Percentiles rank a stretch among this genome's conserved stretches.
These are phyloP conservation scores for Thermothielavioides terrestris DNA, from an alignment of 495 filamentous ascomycete genomes.

Conservation along the genomic window DNA sequence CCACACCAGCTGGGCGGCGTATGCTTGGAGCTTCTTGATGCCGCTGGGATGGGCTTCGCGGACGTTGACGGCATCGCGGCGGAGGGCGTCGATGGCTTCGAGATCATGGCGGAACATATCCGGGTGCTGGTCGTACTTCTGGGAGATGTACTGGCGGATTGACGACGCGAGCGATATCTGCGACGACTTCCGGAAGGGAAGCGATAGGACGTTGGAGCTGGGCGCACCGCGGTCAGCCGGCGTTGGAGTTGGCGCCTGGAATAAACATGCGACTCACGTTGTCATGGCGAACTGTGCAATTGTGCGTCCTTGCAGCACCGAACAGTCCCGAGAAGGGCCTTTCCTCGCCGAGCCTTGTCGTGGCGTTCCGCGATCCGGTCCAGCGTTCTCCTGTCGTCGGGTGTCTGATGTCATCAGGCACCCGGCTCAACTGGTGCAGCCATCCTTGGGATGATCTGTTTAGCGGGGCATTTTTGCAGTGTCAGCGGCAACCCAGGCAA, in stretches of 20 bases:
- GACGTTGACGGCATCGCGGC: slow-evolving; percentile 74
- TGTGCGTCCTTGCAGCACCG: not conserved
- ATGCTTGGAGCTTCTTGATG: slow-evolving; percentile 73
- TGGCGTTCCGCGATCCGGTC: not conserved
- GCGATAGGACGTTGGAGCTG: slow-evolving; percentile 40
- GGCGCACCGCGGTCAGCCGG: not conserved
- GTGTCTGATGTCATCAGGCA: slow-evolving; percentile 2
- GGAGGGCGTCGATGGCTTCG: slow-evolving; percentile 72
- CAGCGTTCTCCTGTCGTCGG: not conserved
- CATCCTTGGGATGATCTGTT: not conserved
- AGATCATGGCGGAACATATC: slow-evolving; percentile 94
- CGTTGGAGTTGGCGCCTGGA: not conserved
- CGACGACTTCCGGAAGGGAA: slow-evolving; percentile 84
- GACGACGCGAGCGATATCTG: slow-evolving; percentile 66
- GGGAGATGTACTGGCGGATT: slow-evolving; percentile 93
- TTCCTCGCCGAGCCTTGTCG: not conserved
- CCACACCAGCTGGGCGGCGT: slow-evolving; percentile 91
- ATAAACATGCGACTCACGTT: slow-evolving; percentile 14
- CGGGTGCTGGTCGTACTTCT: slow-evolving; percentile 98
- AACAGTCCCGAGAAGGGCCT: not conserved
- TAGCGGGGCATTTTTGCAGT: not conserved
- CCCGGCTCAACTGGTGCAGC: not conserved
- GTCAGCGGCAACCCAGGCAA: not conserved
- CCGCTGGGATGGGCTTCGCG: slow-evolving; percentile 87
- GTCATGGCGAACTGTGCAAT: slow-evolving; percentile 5